Percentiles rank a stretch among this genome's conserved stretches.
Conservation (phyloP, 345 rosid genomes). For the Corymbia maculata region DNA sequence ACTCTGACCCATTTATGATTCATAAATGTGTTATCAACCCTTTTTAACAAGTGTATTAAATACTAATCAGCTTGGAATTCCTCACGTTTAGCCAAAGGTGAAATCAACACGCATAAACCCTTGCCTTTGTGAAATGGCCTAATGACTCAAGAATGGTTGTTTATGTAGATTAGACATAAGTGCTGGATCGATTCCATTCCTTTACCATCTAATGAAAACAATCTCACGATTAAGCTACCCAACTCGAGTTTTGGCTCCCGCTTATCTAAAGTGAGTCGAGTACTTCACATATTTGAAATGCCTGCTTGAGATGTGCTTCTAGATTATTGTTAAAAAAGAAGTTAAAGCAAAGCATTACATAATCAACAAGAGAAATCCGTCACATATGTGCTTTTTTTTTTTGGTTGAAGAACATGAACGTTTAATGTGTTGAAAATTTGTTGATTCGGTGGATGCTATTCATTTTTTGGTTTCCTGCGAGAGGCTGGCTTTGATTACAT, state of each 20-base stretch:
- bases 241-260: background rate
- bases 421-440: background rate
- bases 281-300: background rate
- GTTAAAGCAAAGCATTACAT: background rate
- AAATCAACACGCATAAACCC: too few species aligned
- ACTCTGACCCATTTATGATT: too few species aligned
- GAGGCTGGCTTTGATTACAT: background rate
- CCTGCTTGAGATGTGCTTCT: background rate
- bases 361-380: background rate
- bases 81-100: too few species aligned
- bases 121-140: background rate
- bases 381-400: background rate
- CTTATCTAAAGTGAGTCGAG: too few species aligned
- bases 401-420: too few species aligned
- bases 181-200: background rate
- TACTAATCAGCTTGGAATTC: too few species aligned
- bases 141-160: too few species aligned
- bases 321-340: too few species aligned
- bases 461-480: background rate
- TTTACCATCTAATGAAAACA: background rate
- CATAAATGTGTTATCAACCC: too few species aligned
- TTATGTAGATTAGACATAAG: too few species aligned
- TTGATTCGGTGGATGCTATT: too few species aligned
- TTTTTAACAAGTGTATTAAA: too few species aligned
- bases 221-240: background rate